Base-by-base conservation (phyloP, 163 green algal genomes). In the Coccomyxa subellipsoidea region DNA sequence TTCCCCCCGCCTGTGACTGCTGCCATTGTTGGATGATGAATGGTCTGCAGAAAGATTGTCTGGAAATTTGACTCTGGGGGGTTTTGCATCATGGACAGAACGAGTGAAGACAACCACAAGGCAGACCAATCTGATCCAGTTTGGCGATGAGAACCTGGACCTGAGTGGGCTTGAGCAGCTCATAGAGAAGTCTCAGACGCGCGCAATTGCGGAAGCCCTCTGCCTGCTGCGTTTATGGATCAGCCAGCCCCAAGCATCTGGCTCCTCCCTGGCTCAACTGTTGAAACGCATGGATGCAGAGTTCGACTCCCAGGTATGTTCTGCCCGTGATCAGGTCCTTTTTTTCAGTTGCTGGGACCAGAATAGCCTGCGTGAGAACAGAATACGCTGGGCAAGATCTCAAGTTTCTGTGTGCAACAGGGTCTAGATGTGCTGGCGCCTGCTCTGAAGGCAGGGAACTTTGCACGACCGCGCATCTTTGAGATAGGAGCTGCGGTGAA, bases 401-500 rank as follows among this genome's bases (percentile, higher is more conserved):
- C 47, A 66, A 18, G 12, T 66, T 29, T 18, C 47, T 66, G 47
- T 66, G 47, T 66, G 18, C 47, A 66, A 70, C 83, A 90, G 85
- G 88, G 89, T 6, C 23, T 93, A 66, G 91, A 92, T 69, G 83
- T 77, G 32, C 66, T 93, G 31, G 72, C 85, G 0, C 83, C 85
- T 7, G 37, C 77, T 7, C 54, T 38, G 32, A 83, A 85, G n/a
- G 69, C 79, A 2, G 91, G 92, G 66, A 87, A 90, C 76, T 83
- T 93, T 53, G 90, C 90, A 0, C 80, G 92, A 1, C 92, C 92
- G 12, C 83, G 92, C 2, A 54, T 80, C 2, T 89, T 93, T 77
- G 92, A 96, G 80, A 66, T 96, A 54, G 92, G 89, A 6, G 92
- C 91, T 32, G 92, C 92, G 4, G 6, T 95, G 34, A 96, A 95